A percentile compares a stretch with the other conserved stretches of the same genome.
phyloP scores from a whole-genome alignment of 163 green algal species.

The Dunaliella salina region DNA sequence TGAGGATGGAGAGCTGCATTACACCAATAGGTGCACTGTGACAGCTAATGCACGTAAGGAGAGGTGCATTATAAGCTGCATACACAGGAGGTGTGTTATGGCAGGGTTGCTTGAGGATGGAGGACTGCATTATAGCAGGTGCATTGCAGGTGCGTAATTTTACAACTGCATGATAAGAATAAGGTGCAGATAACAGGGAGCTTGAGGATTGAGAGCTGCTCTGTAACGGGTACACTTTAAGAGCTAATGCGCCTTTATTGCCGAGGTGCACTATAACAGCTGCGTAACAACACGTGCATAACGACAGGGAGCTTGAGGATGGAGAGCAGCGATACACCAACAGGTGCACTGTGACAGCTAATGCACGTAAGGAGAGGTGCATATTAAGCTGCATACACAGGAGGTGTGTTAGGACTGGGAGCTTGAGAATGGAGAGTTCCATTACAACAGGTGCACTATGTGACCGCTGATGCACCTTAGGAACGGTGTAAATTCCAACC shows the following conservation, averaged over 20 bases:
- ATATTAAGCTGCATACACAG: background rate
- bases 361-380: background rate
- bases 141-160: no score
- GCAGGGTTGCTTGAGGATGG: background rate
- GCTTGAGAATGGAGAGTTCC: no score
- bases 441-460: constrained; percentile 14
- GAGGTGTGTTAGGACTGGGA: background rate
- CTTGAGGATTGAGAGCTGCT: constrained; percentile 34
- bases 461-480: constrained; percentile 33
- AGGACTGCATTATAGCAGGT: no score
- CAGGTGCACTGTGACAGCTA: background rate
- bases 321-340: no score
- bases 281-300: background rate
- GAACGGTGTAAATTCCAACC: no score
- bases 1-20: no score
- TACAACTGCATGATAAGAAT: no score
- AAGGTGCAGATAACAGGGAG: constrained; percentile 38
- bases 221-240: no score
- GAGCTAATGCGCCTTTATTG: constrained; percentile 25
- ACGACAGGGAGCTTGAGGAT: background rate
- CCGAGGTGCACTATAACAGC: no score
- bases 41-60: background rate
- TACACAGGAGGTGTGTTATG: background rate
- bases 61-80: background rate
- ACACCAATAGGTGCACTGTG: background rate